A percentile compares a stretch with the other conserved stretches of the same genome.
Evolutionary conservation across 2,329 filamentous ascomycete species (phyloP).

Genomic region (Aureobasidium sp.): DNA sequence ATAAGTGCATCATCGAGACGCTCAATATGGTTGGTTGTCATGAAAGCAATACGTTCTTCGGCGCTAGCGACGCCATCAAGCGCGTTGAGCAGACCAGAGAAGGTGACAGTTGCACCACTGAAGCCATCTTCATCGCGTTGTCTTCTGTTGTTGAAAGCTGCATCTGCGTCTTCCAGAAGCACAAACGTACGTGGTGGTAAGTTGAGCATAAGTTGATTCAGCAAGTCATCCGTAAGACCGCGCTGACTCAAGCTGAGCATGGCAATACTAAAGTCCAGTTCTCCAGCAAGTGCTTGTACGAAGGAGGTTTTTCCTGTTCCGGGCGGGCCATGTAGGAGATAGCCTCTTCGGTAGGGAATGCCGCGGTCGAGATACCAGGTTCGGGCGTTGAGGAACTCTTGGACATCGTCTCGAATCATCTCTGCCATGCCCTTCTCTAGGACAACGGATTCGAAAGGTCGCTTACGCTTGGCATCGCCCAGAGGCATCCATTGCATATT

Average conservation of each 20-base stretch:
- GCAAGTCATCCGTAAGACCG: slow-evolving; percentile 80
- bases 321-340: slow-evolving; percentile 80
- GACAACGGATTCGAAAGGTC: slow-evolving; percentile 81
- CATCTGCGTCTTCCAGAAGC: slow-evolving; percentile 83
- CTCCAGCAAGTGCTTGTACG: slow-evolving; percentile 89
- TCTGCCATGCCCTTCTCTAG: slow-evolving; percentile 79
- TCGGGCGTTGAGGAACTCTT: slow-evolving; percentile 70
- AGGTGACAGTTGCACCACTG: slow-evolving; percentile 80
- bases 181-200: slow-evolving; percentile 76
- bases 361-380: slow-evolving; percentile 93
- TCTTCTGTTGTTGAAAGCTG: slow-evolving; percentile 76
- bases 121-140: slow-evolving; percentile 77
- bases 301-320: slow-evolving; percentile 94
- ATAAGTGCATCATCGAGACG: slow-evolving; percentile 83
- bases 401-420: slow-evolving; percentile 69
- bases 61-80: slow-evolving; percentile 86
- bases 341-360: slow-evolving; percentile 85
- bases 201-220: slow-evolving; percentile 80
- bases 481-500: slow-evolving; percentile 80
- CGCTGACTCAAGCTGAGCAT: slow-evolving; percentile 87
- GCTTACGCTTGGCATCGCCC: slow-evolving; percentile 76
- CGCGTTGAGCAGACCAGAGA: slow-evolving; percentile 71
- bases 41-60: slow-evolving; percentile 86
- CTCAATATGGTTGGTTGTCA: slow-evolving; percentile 92
- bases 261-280: slow-evolving; percentile 85